Evolutionary conservation across 306 rosid species (phyloP).

Genomic region (Boehmeria nivea): DNA sequence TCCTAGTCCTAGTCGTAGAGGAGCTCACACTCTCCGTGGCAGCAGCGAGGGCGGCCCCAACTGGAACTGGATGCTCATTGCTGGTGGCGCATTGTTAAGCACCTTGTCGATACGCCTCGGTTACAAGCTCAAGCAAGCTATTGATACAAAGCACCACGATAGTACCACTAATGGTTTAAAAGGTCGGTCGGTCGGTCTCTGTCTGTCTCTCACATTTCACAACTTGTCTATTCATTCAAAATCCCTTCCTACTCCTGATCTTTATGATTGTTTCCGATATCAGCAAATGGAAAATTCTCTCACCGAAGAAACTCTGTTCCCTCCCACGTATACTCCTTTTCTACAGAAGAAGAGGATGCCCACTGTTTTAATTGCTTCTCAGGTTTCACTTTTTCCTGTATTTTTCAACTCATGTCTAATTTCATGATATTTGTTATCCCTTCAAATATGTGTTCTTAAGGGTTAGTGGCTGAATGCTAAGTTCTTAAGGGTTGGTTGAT

Average conservation of each 20-base stretch:
- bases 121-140: constrained; percentile 79
- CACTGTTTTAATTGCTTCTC: constrained; percentile 57
- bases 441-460: background rate
- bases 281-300: constrained; percentile 59
- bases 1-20: no score
- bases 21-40: constrained; percentile 38
- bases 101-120: constrained; percentile 77
- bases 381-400: constrained; percentile 42
- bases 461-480: no score
- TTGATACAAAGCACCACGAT: constrained; percentile 61
- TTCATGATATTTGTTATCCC: background rate
- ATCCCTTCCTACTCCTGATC: constrained; percentile 11
- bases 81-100: constrained; percentile 87
- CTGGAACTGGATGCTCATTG: constrained; percentile 85
- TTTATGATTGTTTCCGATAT: constrained; percentile 10
- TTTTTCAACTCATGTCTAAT: background rate
- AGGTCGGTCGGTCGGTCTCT: no score
- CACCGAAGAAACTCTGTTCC: constrained; percentile 50
- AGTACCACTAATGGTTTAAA: constrained; percentile 31
- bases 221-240: background rate
- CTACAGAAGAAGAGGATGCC: constrained; percentile 56
- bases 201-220: constrained; percentile 4
- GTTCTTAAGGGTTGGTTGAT: no score
- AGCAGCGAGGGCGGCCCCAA: constrained; percentile 78
- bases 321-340: constrained; percentile 50